Evolutionary conservation across 169 alveolate species (phyloP).

Genomic region (Eimeria acervulina): DNA sequence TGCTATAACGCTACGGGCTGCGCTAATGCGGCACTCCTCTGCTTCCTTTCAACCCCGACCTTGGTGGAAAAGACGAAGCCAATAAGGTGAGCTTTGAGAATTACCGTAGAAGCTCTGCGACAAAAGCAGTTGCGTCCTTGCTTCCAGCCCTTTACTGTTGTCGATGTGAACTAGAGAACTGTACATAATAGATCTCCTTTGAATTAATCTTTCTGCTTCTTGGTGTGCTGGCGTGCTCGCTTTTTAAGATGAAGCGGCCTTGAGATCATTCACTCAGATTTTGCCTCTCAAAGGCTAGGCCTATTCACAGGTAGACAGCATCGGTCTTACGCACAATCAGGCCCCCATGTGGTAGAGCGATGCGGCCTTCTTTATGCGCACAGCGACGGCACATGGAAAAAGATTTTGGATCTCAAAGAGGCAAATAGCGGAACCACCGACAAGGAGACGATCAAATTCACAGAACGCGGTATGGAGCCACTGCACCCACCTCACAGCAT

Average conservation of each 20-base stretch:
- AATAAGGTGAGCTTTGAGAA: not conserved
- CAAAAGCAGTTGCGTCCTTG: not conserved
- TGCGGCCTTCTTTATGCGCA: not conserved
- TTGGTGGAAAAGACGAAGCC: not conserved
- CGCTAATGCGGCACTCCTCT: not conserved
- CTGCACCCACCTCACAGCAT: not conserved
- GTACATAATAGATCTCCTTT: too few species aligned
- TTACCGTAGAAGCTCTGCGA: not conserved
- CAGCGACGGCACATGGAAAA: conserved; percentile 9
- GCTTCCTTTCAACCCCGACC: conserved; percentile 11
- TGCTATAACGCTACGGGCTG: conserved; percentile 68
- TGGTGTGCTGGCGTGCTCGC: not conserved
- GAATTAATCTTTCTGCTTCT: not conserved
- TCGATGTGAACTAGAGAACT: not conserved
- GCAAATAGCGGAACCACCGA: not conserved
- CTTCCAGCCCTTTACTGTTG: not conserved
- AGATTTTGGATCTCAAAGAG: conserved; percentile 5
- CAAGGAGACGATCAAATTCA: not conserved
- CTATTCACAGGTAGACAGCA: not conserved
- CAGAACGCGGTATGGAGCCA: not conserved
- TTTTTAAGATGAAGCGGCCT: too few species aligned
- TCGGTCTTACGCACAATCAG: not conserved
- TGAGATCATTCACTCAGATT: too few species aligned
- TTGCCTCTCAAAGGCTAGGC: too few species aligned
- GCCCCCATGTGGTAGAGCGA: not conserved